Percentiles rank a stretch among this genome's conserved stretches.
phyloP scores from a whole-genome alignment of 805 yeast species.

The Saccharomycopsis sp. region DNA sequence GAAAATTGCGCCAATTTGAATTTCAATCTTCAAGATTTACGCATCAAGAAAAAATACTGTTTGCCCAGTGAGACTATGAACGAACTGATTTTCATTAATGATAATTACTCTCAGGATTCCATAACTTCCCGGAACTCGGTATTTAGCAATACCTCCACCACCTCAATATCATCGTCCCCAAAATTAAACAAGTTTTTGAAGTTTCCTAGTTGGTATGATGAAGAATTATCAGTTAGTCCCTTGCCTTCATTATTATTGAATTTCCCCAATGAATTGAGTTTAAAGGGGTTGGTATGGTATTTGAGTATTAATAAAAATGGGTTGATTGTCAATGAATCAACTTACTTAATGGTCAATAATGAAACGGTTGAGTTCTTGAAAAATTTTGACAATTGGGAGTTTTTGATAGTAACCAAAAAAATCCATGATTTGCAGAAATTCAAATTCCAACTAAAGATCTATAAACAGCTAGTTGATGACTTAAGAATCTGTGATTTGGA shows the following conservation, averaged over 20 bases:
- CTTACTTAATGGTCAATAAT: conserved; percentile 8
- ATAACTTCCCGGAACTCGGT: conserved; percentile 16
- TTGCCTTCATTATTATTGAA: conserved; percentile 16
- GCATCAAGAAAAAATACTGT: conserved; percentile 17
- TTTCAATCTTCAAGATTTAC: conserved; percentile 11
- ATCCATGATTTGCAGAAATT: too few species aligned
- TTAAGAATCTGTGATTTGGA: too few species aligned
- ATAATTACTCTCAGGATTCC: conserved; percentile 9
- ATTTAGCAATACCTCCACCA: conserved; percentile 9
- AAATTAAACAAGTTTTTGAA: neutral
- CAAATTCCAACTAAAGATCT: too few species aligned
- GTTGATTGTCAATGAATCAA: conserved; percentile 9
- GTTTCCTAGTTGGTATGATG: conserved; percentile 16
- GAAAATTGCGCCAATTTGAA: conserved; percentile 5
- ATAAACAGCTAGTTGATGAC: too few species aligned
- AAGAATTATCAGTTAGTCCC: conserved; percentile 12
- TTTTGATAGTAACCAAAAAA: too few species aligned
- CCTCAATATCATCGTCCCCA: conserved; percentile 4
- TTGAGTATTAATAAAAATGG: conserved; percentile 6
- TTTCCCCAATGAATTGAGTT: conserved; percentile 12
- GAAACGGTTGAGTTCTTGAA: conserved; percentile 11
- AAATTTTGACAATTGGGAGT: too few species aligned
- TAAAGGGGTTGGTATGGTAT: conserved; percentile 15
- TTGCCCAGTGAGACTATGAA: conserved; percentile 13
- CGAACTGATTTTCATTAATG: conserved; percentile 13